Base-by-base conservation (phyloP, 2,329 filamentous ascomycete genomes). In the Didymella glomerata region DNA sequence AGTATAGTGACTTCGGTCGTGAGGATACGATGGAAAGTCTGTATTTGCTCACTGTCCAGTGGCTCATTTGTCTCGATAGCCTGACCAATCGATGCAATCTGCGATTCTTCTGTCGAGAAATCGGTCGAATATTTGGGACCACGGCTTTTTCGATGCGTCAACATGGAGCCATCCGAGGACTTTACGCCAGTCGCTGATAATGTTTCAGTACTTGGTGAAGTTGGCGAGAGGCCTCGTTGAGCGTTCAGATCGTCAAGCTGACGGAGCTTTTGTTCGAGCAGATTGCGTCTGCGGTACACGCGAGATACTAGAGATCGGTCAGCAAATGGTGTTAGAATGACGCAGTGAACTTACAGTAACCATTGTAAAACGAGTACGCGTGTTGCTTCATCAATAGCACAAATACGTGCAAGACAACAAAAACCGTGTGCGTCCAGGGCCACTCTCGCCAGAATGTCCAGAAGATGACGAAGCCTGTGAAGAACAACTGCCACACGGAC, bases 341-440 rank as follows among this genome's bases (percentile, higher is more conserved):
- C 18, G 20, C 1, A 11, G 8, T 18, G 11, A 30, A 70, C 78
- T 67, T 73, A 80, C 79, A 79, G 62, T 93, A 85, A 7, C 91
- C 90, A 67, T 93, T 93, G 76, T 92, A 93, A 66, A 91, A 92
- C 4, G 88, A 84, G 69, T 91, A 93, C 18, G 88, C 90, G 72
- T 93, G 91, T 76, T 92, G 90, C 79, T 94, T 94, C 91, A 93
- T 93, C 24, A 93, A 73, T 83, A 93, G 89, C 6, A 90, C 86
- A 54, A 93, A 78, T 14, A 87, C 87, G 70, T 93, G 90, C 18
- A 93, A 79, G 10, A 91, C 87, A 49, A 91, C 90, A 74, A 90
- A 92, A 18, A 92, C 88, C 1, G 89, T 91, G 69, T 92, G 90
- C 14, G 90, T 91, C 91, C 91, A 93, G 1, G 90, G 89, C 91